Base-by-base conservation (phyloP, 192 early-diverging fungal genomes). In the Gorgonomyces haynaldii region DNA sequence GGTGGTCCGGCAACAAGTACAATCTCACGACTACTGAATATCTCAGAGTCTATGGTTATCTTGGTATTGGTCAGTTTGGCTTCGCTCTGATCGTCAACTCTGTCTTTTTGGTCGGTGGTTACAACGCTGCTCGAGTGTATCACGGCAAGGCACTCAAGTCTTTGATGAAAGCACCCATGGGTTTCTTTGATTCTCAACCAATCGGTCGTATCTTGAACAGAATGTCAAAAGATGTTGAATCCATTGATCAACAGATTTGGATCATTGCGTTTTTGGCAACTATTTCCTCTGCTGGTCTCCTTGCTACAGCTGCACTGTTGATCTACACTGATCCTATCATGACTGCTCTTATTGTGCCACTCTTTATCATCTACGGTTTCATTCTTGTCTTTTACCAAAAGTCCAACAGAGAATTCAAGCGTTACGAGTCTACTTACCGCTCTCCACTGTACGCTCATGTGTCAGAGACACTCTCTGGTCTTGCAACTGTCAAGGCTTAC, bases 361-460 rank as follows among this genome's bases (percentile, higher is more conserved):
- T 88, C 25, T 45, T 86, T 13, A 43, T 78, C 9, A 40, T 78
- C 9, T 84, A 83, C 58, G 76, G 67, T 50, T 68, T 60, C 31
- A 59, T 80, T 2, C 72, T 75, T 2, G 42, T 65, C 3, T 54
- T 53, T 25, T 72, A 65, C 55, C 61, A 65, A 21, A 36, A 47
- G 5, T 62, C 37, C 37, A 42, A 34, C 36, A 52, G 62, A 15
- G 65, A 68, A 45, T 56, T 73, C 42, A 69, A 87, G 53, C 82
- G 86, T 23, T 58, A 91, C 2, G 82, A 83, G 37, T 81, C 82
- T 4, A 74, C 83, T 19, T 57, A 78, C 22, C 66, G 81, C 24
- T 84, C 83, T 2, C 84, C 88, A 0, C 65, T 96, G 1, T 58
- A 72, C 70, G 50, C 75, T 57, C 59, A 69, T 69, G 37, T 86